Evolutionary conservation across 2,329 filamentous ascomycete species (phyloP), one percentile per base, ranked within the genome.

Genomic region (Colletotrichum euphorbiae): DNA sequence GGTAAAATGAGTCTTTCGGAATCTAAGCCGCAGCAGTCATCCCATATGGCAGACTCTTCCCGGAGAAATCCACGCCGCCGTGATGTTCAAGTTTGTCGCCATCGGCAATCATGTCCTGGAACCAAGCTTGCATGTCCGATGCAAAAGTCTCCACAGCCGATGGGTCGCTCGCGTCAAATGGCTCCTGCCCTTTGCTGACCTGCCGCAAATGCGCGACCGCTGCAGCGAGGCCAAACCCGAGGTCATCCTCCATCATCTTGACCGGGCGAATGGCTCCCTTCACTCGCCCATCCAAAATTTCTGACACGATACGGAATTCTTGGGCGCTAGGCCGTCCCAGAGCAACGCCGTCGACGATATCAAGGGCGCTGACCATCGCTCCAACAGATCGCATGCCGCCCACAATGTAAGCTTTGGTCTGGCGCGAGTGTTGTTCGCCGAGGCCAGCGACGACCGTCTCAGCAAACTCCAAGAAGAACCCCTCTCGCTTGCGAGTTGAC

Each of bases 381-480:
- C 77, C 79, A 0, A 81, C 83, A 0, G 84, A 84, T 63, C 84
- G 82, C 70, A 90, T 79, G 0, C 88, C 88, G 28, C 88, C 88
- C 0, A 86, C 89, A 48, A 90, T 78, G 69, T 87, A 90, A 1
- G 80, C 81, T 73, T 84, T 87, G 1, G 87, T 90, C 58, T 31
- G 42, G 33, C 64, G 64, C 13, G 21, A 24, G n/a, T 31, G 46
- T n/a, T 45, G 31, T 2, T 12, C 74, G 3, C 50, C 62, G 6
- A 82, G 70, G 6, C 73, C 71, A 0, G 78, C 77, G 28, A 83
- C 77, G 74, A 90, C 83, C 67, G 76, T 73, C 64, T 89, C 82
- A 0, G 87, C 87, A 67, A 88, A 89, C 4, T 89, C 85, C 45
- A 89, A 74, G 80, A 89, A 90, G 80, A 88, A 89, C 2, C 84